These are phyloP conservation scores for Populus hybrid DNA, from an alignment of 441 rosid genomes.

Conservation along the genomic window DNA sequence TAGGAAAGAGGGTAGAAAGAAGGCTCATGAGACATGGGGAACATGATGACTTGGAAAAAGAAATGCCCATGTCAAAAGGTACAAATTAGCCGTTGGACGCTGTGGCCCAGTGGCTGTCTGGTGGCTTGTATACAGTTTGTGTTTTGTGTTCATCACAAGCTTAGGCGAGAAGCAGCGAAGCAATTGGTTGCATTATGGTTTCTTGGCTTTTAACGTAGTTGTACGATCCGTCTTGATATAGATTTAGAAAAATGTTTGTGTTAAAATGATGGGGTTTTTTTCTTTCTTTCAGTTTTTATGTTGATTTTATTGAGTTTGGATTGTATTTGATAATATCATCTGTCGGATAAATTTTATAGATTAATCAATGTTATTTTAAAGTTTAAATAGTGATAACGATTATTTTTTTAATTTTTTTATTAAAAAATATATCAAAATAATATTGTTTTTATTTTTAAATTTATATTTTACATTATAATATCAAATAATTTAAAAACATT, in stretches of 20 bases:
- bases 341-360: too few relatives aligned
- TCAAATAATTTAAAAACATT: too few relatives aligned
- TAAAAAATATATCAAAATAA: too few relatives aligned
- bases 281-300: too few relatives aligned
- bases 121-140: not conserved
- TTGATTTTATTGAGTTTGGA: too few relatives aligned
- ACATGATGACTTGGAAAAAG: not conserved
- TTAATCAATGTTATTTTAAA: too few relatives aligned
- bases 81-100: conserved; percentile 23
- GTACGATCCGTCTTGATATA: not conserved
- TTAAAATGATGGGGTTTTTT: too few relatives aligned
- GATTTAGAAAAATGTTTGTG: not conserved
- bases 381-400: too few relatives aligned
- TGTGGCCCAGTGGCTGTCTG: not conserved
- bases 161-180: not conserved
- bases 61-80: not conserved
- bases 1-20: conserved; percentile 4
- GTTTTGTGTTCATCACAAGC: not conserved
- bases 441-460: too few relatives aligned
- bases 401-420: too few relatives aligned
- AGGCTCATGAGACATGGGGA: not conserved
- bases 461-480: too few relatives aligned
- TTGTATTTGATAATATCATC: too few relatives aligned
- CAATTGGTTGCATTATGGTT: not conserved
- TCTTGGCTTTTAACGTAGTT: not conserved